phyloP scores from a whole-genome alignment of 768 basidiomycete genomes.

The Chalciporus chontae region DNA sequence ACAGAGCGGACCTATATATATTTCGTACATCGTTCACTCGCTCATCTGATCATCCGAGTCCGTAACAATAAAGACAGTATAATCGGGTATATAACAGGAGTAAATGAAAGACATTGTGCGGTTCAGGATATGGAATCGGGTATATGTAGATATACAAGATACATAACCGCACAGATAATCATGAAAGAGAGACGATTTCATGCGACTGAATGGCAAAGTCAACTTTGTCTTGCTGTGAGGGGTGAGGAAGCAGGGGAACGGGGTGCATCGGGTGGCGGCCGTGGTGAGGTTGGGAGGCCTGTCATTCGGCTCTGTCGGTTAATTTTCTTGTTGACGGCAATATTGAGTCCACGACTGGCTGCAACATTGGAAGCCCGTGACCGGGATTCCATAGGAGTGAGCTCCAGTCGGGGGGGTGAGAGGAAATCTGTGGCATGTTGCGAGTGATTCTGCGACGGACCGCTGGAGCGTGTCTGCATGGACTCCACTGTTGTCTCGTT shows the following conservation, averaged over 20 bases:
- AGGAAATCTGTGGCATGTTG: conserved; percentile 12
- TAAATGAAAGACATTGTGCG: conserved; percentile 5
- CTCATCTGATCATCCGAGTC: conserved; percentile 4
- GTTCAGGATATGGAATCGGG: conserved; percentile 10
- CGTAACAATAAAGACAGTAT: conserved; percentile 7
- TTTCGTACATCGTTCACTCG: not conserved
- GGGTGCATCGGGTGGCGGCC: conserved; percentile 17
- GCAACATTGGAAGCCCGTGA: conserved; percentile 60
- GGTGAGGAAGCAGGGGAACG: conserved; percentile 17
- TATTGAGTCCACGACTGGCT: conserved; percentile 67
- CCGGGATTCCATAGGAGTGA: conserved; percentile 33
- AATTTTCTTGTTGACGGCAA: conserved; percentile 53
- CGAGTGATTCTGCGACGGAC: conserved; percentile 35
- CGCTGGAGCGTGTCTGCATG: conserved; percentile 37
- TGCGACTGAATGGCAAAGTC: not conserved
- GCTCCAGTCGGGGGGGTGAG: conserved; percentile 18
- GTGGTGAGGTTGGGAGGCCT: conserved; percentile 53
- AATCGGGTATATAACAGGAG: conserved; percentile 20
- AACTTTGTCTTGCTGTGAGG: conserved; percentile 24
- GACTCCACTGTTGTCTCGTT: conserved; percentile 50
- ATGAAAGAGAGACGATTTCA: not conserved
- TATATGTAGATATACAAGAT: conserved; percentile 23
- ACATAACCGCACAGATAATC: conserved; percentile 14
- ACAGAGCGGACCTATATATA: too few relatives aligned
- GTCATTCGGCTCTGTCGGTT: conserved; percentile 64